A percentile compares a stretch with the other conserved stretches of the same genome.
phyloP scores from a whole-genome alignment of 2,329 filamentous ascomycete species.

The Simplicillium sp. region DNA sequence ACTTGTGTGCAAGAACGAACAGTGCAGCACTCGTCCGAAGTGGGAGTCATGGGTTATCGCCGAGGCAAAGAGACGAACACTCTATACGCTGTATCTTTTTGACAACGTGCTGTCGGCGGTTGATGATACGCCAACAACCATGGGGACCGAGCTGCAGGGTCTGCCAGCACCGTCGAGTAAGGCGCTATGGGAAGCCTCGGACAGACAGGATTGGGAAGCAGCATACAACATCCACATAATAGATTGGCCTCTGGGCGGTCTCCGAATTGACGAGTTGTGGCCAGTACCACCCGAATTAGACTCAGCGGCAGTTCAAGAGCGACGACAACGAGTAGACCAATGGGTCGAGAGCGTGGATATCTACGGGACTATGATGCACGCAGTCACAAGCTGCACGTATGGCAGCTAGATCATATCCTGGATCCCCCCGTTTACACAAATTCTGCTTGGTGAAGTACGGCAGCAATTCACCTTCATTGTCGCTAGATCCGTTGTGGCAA shows the following conservation, averaged over 20 bases:
- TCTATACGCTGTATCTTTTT: constrained; percentile 44
- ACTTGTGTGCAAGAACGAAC: constrained; percentile 33
- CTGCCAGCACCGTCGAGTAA: constrained; percentile 31
- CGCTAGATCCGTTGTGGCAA: not conserved
- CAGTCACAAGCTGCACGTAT: constrained; percentile 36
- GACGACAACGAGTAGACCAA: constrained; percentile 28
- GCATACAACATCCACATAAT: constrained; percentile 31
- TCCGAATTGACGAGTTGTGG: constrained; percentile 44
- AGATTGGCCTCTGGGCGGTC: constrained; percentile 27
- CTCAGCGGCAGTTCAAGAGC: constrained; percentile 17
- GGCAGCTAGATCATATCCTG: constrained; percentile 19
- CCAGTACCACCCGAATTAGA: constrained; percentile 20
- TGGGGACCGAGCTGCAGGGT: constrained; percentile 36
- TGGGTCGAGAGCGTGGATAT: constrained; percentile 44
- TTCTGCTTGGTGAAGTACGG: too few species aligned
- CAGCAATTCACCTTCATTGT: too few species aligned
- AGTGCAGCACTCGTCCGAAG: constrained; percentile 23
- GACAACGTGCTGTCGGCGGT: constrained; percentile 36
- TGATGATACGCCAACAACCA: constrained; percentile 33
- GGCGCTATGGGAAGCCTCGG: constrained; percentile 30
- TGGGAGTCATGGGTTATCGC: constrained; percentile 47
- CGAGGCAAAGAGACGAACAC: constrained; percentile 39
- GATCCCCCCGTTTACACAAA: too few species aligned
- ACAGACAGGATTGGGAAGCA: constrained; percentile 28
- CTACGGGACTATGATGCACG: constrained; percentile 43